A percentile compares a stretch with the other conserved stretches of the same genome.
These are phyloP conservation scores for Backusella luteola DNA, from an alignment of 192 early-diverging fungal genomes.

Conservation along the genomic window DNA sequence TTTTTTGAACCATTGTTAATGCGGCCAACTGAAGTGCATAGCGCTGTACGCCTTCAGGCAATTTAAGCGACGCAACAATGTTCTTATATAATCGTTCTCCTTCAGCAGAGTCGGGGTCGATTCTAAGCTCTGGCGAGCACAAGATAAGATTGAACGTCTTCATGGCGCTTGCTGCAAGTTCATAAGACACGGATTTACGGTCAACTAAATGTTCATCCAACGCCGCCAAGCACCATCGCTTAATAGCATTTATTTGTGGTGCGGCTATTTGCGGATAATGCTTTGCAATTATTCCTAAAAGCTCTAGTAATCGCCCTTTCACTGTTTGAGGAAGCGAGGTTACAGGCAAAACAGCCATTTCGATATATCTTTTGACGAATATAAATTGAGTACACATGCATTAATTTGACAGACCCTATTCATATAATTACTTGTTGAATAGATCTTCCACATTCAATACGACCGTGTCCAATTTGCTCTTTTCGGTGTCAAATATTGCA, in stretches of 20 bases:
- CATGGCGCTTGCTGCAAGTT: neutral
- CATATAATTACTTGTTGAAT: slow-evolving; percentile 7
- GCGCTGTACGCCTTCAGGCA: neutral
- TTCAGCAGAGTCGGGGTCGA: slow-evolving; percentile 1
- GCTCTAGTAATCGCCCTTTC: slow-evolving; percentile 40
- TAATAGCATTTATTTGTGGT: neutral
- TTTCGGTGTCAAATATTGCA: slow-evolving; percentile 4
- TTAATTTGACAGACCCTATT: neutral
- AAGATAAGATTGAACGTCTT: slow-evolving; percentile 9
- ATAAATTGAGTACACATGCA: neutral
- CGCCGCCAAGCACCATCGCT: slow-evolving; percentile 16
- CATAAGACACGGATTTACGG: slow-evolving; percentile 6
- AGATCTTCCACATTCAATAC: slow-evolving; percentile 10
- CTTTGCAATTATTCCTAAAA: slow-evolving; percentile 42
- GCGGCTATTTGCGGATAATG: slow-evolving; percentile 32
- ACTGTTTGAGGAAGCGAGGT: slow-evolving; percentile 13
- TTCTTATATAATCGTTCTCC: slow-evolving; percentile 1
- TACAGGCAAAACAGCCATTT: neutral
- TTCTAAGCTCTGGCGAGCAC: slow-evolving; percentile 32
- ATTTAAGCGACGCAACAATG: neutral
- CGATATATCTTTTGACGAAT: neutral
- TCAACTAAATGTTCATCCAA: slow-evolving; percentile 35
- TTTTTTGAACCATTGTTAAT: slow-evolving; percentile 36
- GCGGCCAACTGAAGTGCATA: slow-evolving; percentile 27
- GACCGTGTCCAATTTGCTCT: slow-evolving; percentile 24